Evolutionary conservation across 257 asterid species (phyloP), one percentile per base, ranked within the genome.

Genomic region (Fraxinus americana): DNA sequence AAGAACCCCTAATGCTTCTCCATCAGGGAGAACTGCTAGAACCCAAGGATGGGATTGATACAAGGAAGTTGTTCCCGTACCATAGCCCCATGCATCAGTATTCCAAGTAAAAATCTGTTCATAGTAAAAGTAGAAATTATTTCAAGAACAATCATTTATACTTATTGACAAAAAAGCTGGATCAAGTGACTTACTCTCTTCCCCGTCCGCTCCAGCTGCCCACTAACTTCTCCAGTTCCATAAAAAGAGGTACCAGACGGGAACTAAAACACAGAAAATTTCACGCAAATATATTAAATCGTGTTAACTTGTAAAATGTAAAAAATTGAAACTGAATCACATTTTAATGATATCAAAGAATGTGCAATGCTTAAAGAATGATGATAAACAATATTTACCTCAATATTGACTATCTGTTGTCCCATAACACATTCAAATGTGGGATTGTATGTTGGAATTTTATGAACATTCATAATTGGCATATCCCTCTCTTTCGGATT

Each of bases 1-100:
- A 86, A 95, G 97, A 83, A 93, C 88, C 66, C 99, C 98, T 34
- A 93, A 72, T 68, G 99, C 88, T 86, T 92, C 92, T 75, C 99
- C 99, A 74, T 80, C 85, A 68, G 97, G 94, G 85, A 95, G 94
- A 82, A 95, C 88, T 12, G 88, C 96, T n/a, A 95, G 89, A 79
- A 93, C 86, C 99, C 99, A 95, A 34, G 99, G 99, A 84, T 95
- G 99, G 67, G 99, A 95, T 85, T 95, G 98, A 86, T 95, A 95
- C 87, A 95, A 86, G 67, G 99, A 92, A 71, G 97, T 90, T 78
- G 98, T 93, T 83, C 93, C 97, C 23, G 94, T 5, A 48, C 98
- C 97, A 84, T 90, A 95, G 61, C 98, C 98, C 94, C 94, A 95
- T 2, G 99, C 98, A 86, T 93, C 99, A 13, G 93, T 87, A 79